Conservation (phyloP, 2,329 filamentous ascomycete genomes). For the Penicillium thymicola region DNA sequence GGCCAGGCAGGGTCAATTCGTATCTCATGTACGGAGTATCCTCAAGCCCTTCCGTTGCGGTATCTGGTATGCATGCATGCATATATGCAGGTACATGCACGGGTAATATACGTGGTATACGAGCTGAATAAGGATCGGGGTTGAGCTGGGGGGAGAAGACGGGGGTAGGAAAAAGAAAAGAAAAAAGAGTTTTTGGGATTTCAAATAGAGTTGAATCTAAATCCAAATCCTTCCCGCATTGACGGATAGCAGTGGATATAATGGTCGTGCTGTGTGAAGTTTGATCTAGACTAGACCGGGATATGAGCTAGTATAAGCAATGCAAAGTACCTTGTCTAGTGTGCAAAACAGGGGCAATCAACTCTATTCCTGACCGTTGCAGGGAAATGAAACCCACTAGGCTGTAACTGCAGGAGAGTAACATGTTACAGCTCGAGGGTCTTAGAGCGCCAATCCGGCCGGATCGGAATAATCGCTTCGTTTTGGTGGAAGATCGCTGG, state of each 20-base stretch:
- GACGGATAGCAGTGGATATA: not conserved
- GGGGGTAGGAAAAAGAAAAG: not conserved
- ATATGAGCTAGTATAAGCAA: not conserved
- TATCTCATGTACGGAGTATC: not conserved
- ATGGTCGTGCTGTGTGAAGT: not conserved
- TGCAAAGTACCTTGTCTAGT: not conserved
- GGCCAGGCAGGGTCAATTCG: not conserved
- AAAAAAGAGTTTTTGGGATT: not conserved
- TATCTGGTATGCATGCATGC: conserved; percentile 14
- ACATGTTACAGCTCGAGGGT: not conserved
- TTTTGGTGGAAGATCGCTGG: not conserved
- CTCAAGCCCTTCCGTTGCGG: not conserved
- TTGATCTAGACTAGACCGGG: not conserved
- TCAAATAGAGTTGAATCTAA: not conserved
- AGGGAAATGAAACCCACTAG: not conserved
- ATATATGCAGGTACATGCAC: conserved; percentile 23
- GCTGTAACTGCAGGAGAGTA: not conserved
- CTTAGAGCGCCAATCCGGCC: conserved; percentile 6
- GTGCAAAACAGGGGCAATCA: not conserved
- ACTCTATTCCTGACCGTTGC: not conserved
- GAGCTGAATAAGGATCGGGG: not conserved
- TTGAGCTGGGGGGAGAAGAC: too few relatives aligned
- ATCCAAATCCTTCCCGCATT: not conserved
- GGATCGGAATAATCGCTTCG: conserved; percentile 3
- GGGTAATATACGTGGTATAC: conserved; percentile 5